Percentiles rank a stretch among this genome's conserved stretches.
phyloP scores from a whole-genome alignment of 192 early-diverging fungal genomes.

The Backusella sp. region DNA sequence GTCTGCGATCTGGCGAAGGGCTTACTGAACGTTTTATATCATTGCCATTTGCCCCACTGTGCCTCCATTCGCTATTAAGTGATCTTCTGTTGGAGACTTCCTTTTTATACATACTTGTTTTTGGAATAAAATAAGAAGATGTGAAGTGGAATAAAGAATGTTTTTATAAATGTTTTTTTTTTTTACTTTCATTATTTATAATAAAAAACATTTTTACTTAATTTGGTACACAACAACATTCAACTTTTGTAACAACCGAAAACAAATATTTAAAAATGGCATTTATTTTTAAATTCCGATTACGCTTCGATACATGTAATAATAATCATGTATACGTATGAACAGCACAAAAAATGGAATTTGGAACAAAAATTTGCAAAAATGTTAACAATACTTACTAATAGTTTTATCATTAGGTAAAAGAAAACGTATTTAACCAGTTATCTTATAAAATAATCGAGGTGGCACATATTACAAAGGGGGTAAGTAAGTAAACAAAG shows the following conservation, averaged over 20 bases:
- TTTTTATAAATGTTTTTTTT: neutral
- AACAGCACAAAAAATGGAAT: too few species aligned
- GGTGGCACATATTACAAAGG: too few species aligned
- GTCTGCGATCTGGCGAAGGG: neutral
- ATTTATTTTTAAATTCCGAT: neutral
- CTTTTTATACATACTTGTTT: neutral
- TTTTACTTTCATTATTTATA: neutral
- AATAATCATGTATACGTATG: too few species aligned
- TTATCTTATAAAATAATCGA: too few species aligned
- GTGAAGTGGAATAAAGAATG: neutral
- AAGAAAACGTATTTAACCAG: too few species aligned
- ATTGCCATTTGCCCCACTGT: neutral
- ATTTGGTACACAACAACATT: neutral
- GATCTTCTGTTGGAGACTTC: neutral
- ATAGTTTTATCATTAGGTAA: too few species aligned
- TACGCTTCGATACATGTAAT: too few species aligned
- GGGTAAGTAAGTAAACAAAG: neutral
- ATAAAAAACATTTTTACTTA: neutral
- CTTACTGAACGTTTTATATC: neutral
- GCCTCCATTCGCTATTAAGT: neutral
- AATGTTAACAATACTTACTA: too few species aligned
- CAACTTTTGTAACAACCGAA: slow-evolving; percentile 6
- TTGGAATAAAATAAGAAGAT: neutral
- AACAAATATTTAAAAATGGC: neutral
- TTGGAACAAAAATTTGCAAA: too few species aligned